Base-by-base conservation (phyloP, 768 basidiomycete genomes). In the Lactarius akahatsu region DNA sequence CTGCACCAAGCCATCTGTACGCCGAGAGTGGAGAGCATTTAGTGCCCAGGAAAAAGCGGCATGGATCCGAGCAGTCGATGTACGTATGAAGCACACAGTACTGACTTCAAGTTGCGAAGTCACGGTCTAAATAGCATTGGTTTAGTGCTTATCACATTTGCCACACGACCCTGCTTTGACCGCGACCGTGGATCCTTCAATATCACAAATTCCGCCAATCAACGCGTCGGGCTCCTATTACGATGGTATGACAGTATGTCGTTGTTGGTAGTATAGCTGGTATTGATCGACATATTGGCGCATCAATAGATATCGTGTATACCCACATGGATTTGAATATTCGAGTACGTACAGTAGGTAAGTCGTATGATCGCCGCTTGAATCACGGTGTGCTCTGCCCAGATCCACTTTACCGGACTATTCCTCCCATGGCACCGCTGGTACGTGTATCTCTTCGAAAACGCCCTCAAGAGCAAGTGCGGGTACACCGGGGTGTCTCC, bases 361-460 rank as follows among this genome's bases (percentile, higher is more conserved):
- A 52, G 15, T 2, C 26, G 4, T 16, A 15, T 52, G 50, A 15
- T 9, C 13, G 23, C 50, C 50, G 5, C 50, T 52, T 26, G 26
- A 26, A 26, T 26, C 23, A 15, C 15, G 13, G 50, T 52, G 26
- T 52, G 13, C 50, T 52, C 50, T 6, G 10, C 15, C 9, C 26
- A 74, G 73, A 72, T 74, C 36, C 73, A 74, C 54, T 66, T 61
- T 26, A 72, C 72, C 0, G 74, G 73, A 0, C 38, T 69, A 13
- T 76, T 76, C 66, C 66, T 74, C 28, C 74, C 75, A 2, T 76
- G 71, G 66, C 75, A 76, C 62, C 72, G 74, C 9, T 74, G 68
- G 64, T 74, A 69, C 32, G 52, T 76, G 36, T 41, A 70, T 34
- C 58, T 59, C 18, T 69, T 69, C 59, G 74, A 74, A 57, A 47